Percentiles rank a stretch among this genome's conserved stretches.
phyloP scores from a whole-genome alignment of 225 moss, liverwort and hornwort genomes.

The Polytrichum commune region DNA sequence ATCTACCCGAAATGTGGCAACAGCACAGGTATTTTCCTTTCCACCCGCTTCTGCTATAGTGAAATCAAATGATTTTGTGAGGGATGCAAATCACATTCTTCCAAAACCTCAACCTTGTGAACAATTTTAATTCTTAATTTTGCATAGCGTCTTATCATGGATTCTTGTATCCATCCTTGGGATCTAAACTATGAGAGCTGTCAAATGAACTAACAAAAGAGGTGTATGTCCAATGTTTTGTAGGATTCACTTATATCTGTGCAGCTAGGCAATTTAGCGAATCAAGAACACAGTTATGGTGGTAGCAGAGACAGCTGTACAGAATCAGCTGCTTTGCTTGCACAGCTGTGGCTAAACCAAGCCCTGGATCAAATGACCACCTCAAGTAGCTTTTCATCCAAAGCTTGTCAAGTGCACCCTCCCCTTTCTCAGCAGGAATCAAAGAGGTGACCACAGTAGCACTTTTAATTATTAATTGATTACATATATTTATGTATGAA shows the following conservation, averaged over 20 bases:
- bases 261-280: conserved; percentile 9
- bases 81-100: too few relatives aligned
- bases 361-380: conserved; percentile 29
- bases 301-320: conserved; percentile 24
- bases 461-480: too few relatives aligned
- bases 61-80: background rate
- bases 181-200: too few relatives aligned
- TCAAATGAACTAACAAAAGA: too few relatives aligned
- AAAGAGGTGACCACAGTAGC: conserved; percentile 23
- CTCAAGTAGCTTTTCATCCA: conserved; percentile 10
- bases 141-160: too few relatives aligned
- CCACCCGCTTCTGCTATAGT: background rate
- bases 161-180: too few relatives aligned
- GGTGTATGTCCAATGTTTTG: background rate
- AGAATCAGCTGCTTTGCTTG: conserved; percentile 44
- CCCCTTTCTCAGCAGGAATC: conserved; percentile 34
- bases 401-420: conserved; percentile 38
- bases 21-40: conserved; percentile 25
- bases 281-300: conserved; percentile 17
- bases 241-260: conserved; percentile 19
- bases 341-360: conserved; percentile 45
- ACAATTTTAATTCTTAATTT: too few relatives aligned
- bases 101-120: too few relatives aligned
- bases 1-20: conserved; percentile 34
- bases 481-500: too few relatives aligned